A percentile compares a stretch with the other conserved stretches of the same genome.
Conservation (phyloP, 306 rosid species). For the Leucaena leucocephala region DNA sequence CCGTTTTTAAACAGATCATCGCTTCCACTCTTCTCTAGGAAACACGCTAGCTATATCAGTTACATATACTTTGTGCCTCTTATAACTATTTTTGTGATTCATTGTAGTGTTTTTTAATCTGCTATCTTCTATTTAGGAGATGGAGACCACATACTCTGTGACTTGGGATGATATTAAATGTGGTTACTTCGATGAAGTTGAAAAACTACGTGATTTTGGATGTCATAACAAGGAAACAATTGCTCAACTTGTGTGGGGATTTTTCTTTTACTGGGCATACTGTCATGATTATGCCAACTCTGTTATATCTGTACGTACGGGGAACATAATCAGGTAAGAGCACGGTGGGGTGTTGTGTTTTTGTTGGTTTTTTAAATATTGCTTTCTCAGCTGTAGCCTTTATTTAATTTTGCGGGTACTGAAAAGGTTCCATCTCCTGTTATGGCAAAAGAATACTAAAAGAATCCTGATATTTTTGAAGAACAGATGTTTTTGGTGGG, state of each 20-base stretch:
- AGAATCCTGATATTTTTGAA: background rate
- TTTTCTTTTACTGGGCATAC: conserved; percentile 96
- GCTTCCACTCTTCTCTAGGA: conserved; percentile 5
- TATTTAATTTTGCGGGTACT: background rate
- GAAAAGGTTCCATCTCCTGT: background rate
- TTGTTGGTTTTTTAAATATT: background rate
- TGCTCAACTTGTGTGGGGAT: conserved; percentile 90
- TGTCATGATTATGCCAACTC: conserved; percentile 81
- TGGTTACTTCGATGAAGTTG: conserved; percentile 85
- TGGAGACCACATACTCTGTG: conserved; percentile 66
- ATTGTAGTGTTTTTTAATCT: background rate
- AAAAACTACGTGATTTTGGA: conserved; percentile 66
- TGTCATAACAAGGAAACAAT: conserved; percentile 67
- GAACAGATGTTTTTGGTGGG: background rate
- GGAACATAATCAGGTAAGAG: conserved; percentile 75
- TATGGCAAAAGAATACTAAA: background rate
- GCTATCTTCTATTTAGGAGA: conserved; percentile 52
- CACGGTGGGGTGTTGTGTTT: background rate
- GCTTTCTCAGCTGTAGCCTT: background rate
- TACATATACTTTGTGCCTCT: background rate
- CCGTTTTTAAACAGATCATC: background rate
- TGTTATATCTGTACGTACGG: conserved; percentile 88
- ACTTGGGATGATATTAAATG: conserved; percentile 69
- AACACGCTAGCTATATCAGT: conserved; percentile 19
- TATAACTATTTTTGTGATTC: background rate